Evolutionary conservation across 306 rosid genomes (phyloP), one percentile per base, ranked within the genome.

Genomic region (Hippophae rhamnoides): DNA sequence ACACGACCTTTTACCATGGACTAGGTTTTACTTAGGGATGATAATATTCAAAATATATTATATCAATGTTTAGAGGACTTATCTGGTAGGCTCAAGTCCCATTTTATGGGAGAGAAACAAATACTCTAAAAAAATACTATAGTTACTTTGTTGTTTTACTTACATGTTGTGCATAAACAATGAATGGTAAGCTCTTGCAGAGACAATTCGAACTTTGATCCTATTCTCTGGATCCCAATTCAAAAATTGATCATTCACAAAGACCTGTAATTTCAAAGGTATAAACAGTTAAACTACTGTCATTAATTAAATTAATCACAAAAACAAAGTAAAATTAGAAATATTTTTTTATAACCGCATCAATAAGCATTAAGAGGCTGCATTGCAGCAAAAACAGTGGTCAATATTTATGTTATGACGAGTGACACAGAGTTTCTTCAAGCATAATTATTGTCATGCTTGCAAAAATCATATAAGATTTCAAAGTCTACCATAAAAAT

Each of bases 141-240:
- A 59, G 23, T 26, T n/a, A 41, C 13, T 64, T 58, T 67, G 54
- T 43, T 45, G 67, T 40, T 11, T 71, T 58, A 77, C 97, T 89
- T 89, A 89, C 97, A 90, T 90, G 95, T 90, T 86, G 77, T 90
- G 89, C 97, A 90, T 90, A 73, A 86, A 90, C 67, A 90, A 68
- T 55, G 97, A 86, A 84, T 90, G 97, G 79, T 90, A 90, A 69
- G 97, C 97, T 77, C 97, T 81, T 1, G 95, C 97, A 2, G 97
- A 76, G 0, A 86, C 94, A 56, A 90, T 90, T 12, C 97, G 68
- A 25, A 90, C 97, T 82, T 90, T 90, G 81, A 90, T 80, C 65
- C 69, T 62, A 74, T 90, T 74, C 75, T 90, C 81, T 31, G 82
- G 80, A 63, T 86, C 97, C 97, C 97, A 90, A 48, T 90, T 90